These are phyloP conservation scores for Psilocybe cubensis DNA, from an alignment of 768 basidiomycete species.

Conservation along the genomic window DNA sequence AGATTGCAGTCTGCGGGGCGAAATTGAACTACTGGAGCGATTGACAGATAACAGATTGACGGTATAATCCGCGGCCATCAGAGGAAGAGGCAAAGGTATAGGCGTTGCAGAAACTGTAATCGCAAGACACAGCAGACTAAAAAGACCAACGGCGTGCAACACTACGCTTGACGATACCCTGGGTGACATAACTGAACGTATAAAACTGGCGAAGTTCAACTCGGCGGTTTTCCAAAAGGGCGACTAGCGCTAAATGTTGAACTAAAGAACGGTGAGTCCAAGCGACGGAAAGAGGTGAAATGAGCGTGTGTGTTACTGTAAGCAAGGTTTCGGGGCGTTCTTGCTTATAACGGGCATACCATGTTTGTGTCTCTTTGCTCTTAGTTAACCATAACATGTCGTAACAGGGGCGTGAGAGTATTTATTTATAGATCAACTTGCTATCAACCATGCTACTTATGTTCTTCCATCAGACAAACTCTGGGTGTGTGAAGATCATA, in stretches of 20 bases:
- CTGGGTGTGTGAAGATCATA: background rate
- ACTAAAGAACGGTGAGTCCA: conserved; percentile 6
- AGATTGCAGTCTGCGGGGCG: conserved; percentile 2
- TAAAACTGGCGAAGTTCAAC: conserved; percentile 24
- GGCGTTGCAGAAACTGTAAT: conserved; percentile 39
- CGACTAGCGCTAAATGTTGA: conserved; percentile 22
- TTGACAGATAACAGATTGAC: conserved; percentile 24
- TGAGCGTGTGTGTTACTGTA: background rate
- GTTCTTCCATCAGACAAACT: background rate
- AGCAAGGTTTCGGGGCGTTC: background rate
- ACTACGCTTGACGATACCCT: conserved; percentile 39
- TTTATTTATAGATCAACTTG: background rate
- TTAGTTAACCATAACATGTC: background rate
- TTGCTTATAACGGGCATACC: background rate
- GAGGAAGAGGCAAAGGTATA: conserved; percentile 35
- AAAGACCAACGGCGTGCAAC: conserved; percentile 38
- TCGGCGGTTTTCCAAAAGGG: conserved; percentile 7
- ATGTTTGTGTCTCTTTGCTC: conserved; percentile 22
- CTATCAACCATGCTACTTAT: background rate
- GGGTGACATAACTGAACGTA: conserved; percentile 22
- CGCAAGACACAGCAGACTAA: conserved; percentile 36
- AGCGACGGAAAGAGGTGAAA: conserved; percentile 7
- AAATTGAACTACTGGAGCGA: conserved; percentile 15
- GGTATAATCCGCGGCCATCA: conserved; percentile 33
- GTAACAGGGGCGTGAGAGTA: background rate